phyloP scores from a whole-genome alignment of 2,329 filamentous ascomycete genomes.

The Nemania abortiva region DNA sequence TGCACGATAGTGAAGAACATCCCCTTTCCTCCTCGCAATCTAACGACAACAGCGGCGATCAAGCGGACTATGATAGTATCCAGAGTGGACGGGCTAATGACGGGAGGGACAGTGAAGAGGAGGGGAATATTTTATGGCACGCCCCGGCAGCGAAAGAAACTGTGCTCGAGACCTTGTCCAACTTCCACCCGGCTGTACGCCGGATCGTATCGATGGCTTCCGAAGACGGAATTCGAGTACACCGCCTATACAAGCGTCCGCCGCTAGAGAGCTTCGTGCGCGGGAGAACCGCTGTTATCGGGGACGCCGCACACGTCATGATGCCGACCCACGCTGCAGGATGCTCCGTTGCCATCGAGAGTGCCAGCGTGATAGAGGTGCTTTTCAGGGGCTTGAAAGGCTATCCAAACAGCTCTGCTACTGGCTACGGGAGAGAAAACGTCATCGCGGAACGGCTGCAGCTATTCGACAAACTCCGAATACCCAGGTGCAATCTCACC shows the following conservation, averaged over 20 bases:
- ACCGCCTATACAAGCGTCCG: slow-evolving; percentile 36
- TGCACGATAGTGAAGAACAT: slow-evolving; percentile 30
- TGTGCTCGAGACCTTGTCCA: slow-evolving; percentile 31
- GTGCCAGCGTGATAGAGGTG: slow-evolving; percentile 35
- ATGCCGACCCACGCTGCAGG: slow-evolving; percentile 41
- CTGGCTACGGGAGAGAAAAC: not conserved
- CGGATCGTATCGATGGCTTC: slow-evolving; percentile 34
- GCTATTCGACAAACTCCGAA: slow-evolving; percentile 38
- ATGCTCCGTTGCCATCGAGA: slow-evolving; percentile 35
- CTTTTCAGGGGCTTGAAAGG: slow-evolving; percentile 23
- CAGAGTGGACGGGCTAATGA: not conserved
- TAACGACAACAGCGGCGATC: not conserved
- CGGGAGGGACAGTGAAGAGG: slow-evolving; percentile 2
- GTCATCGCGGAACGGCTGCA: slow-evolving; percentile 30
- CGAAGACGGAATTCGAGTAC: slow-evolving; percentile 40
- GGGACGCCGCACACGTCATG: slow-evolving; percentile 42
- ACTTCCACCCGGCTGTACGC: slow-evolving; percentile 36
- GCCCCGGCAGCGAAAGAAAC: slow-evolving; percentile 19
- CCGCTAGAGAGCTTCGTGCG: slow-evolving; percentile 39
- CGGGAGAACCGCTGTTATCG: slow-evolving; percentile 35
- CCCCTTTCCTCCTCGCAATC: not conserved
- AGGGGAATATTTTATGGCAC: slow-evolving; percentile 30
- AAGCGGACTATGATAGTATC: not conserved
- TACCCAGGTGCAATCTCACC: slow-evolving; percentile 41
- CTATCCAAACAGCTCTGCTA: not conserved